These are phyloP conservation scores for Terana coerulea DNA, from an alignment of 768 basidiomycete species.

Conservation along the genomic window DNA sequence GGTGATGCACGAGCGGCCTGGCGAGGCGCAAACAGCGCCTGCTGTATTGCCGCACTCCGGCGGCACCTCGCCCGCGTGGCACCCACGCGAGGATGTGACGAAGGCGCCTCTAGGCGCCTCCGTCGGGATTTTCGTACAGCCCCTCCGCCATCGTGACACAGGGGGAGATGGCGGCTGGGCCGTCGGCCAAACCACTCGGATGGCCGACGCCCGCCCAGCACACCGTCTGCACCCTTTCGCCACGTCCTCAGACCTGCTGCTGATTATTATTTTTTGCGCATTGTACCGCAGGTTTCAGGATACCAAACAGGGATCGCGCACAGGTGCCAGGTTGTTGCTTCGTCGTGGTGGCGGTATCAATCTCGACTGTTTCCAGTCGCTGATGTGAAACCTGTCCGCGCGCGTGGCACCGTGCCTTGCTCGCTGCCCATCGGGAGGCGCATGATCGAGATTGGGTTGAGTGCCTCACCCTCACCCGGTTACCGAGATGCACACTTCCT, in stretches of 20 bases:
- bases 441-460: slow-evolving; percentile 8
- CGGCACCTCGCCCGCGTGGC: slow-evolving; percentile 12
- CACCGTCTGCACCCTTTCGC: too few relatives aligned
- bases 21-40: slow-evolving; percentile 4
- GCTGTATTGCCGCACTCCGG: slow-evolving; percentile 7
- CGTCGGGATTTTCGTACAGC: slow-evolving; percentile 1
- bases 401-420: slow-evolving; percentile 3
- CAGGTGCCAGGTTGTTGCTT: too few relatives aligned
- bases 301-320: too few relatives aligned
- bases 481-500: slow-evolving; percentile 2
- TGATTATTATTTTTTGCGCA: too few relatives aligned
- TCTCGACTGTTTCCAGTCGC: slow-evolving; percentile 11
- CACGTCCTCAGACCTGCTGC: too few relatives aligned
- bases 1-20: background rate
- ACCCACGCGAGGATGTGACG: slow-evolving; percentile 6
- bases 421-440: background rate
- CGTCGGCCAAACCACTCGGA: too few relatives aligned
- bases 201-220: too few relatives aligned
- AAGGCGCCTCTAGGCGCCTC: background rate
- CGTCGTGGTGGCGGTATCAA: slow-evolving; percentile 11
- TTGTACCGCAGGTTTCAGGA: too few relatives aligned
- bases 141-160: too few relatives aligned
- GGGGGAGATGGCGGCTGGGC: too few relatives aligned
- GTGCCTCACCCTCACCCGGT: background rate
- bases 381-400: slow-evolving; percentile 13